These are phyloP conservation scores for Dentipellis fragilis DNA, from an alignment of 768 basidiomycete species.

Conservation along the genomic window DNA sequence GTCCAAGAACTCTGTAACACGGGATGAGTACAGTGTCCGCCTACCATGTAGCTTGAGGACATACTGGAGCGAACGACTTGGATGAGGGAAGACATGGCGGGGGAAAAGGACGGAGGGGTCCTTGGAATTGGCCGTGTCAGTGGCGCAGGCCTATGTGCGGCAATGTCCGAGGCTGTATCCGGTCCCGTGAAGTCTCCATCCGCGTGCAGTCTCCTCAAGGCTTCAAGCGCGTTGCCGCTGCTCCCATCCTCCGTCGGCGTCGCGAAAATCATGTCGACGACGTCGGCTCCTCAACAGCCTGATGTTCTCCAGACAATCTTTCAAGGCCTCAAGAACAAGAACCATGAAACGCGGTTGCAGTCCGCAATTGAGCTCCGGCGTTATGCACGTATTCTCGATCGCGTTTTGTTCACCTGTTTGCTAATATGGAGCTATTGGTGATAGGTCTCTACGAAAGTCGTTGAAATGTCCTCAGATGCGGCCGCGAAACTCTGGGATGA, in stretches of 20 bases:
- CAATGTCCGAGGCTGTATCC: no score
- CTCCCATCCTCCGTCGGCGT: background rate
- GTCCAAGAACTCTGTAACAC: constrained; percentile 65
- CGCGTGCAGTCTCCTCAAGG: background rate
- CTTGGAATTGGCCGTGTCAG: background rate
- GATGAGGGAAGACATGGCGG: constrained; percentile 30
- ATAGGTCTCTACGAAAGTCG: constrained; percentile 63
- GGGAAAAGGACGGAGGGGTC: background rate
- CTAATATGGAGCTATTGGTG: constrained; percentile 2
- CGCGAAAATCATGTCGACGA: constrained; percentile 45
- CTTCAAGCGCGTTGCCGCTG: background rate
- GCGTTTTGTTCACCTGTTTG: background rate
- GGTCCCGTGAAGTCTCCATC: background rate
- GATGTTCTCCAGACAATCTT: constrained; percentile 63
- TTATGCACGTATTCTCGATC: constrained; percentile 41
- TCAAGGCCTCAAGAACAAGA: constrained; percentile 52
- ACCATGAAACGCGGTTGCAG: constrained; percentile 52
- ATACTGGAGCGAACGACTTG: constrained; percentile 32
- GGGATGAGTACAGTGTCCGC: background rate
- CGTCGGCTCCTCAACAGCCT: constrained; percentile 42
- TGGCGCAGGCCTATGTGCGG: background rate
- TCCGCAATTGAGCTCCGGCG: constrained; percentile 65
- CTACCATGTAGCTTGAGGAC: background rate
- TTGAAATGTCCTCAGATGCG: constrained; percentile 76
- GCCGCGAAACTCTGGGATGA: constrained; percentile 82